A percentile compares a stretch with the other conserved stretches of the same genome.
Conservation (phyloP, 495 filamentous ascomycete genomes). For the Penicillium bovifimosum region DNA sequence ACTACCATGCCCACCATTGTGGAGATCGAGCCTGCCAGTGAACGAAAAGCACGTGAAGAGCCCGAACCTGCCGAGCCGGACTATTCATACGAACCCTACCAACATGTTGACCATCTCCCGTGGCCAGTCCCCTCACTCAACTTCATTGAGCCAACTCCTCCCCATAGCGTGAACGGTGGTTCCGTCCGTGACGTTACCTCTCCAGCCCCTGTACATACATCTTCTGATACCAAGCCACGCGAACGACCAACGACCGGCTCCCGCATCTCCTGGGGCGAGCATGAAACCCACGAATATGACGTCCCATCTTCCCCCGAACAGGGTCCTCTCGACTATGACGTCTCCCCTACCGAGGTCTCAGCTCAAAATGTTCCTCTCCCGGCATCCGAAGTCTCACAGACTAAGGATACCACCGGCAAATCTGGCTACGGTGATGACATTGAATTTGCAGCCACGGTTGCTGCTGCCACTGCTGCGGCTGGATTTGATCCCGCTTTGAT, state of each 20-base stretch:
- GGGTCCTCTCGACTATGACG: constrained; percentile 30
- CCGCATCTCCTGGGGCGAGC: constrained; percentile 57
- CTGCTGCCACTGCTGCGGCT: constrained; percentile 59
- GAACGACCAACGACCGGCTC: constrained; percentile 37
- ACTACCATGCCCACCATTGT: constrained; percentile 27
- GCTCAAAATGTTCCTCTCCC: constrained; percentile 17
- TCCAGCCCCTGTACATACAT: constrained; percentile 21
- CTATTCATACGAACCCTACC: constrained; percentile 26
- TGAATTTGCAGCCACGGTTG: constrained; percentile 64
- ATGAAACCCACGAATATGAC: constrained; percentile 56
- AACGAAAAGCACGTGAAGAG: constrained; percentile 14
- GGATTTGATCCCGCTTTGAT: constrained; percentile 71
- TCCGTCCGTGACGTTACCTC: constrained; percentile 33
- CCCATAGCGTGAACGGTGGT: constrained; percentile 38
- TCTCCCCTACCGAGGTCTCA: constrained; percentile 11
- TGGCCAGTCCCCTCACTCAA: constrained; percentile 46
- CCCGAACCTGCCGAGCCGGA: constrained; percentile 8
- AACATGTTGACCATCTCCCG: constrained; percentile 31
- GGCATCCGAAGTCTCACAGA: constrained; percentile 11
- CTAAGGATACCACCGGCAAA: constrained; percentile 12
- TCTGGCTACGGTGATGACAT: constrained; percentile 46
- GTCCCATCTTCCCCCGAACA: constrained; percentile 48
- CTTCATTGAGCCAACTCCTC: constrained; percentile 49
- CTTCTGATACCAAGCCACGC: constrained; percentile 17
- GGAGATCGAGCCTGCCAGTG: constrained; percentile 30